Evolutionary conservation across 2,329 filamentous ascomycete genomes (phyloP).

Genomic region (Fusarium robinianum): DNA sequence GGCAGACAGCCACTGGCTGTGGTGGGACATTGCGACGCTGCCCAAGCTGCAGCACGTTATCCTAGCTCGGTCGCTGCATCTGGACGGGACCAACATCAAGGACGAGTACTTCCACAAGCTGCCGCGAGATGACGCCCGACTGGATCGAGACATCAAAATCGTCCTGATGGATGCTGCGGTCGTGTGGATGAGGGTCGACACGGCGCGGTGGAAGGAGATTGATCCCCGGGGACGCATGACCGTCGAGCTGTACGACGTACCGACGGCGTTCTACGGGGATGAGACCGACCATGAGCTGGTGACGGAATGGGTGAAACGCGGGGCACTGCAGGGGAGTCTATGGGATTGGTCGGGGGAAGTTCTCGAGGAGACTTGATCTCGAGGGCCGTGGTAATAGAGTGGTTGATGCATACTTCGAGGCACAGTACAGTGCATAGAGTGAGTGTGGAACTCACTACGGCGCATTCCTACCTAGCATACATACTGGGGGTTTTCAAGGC

Average conservation of each 20-base stretch:
- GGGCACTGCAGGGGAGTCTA: slow-evolving; percentile 47
- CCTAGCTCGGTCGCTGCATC: slow-evolving; percentile 44
- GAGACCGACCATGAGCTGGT: slow-evolving; percentile 44
- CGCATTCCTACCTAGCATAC: no score
- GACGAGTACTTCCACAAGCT: slow-evolving; percentile 46
- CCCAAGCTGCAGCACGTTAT: slow-evolving; percentile 48
- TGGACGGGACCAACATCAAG: slow-evolving; percentile 46
- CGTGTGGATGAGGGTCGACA: slow-evolving; percentile 31
- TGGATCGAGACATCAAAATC: slow-evolving; percentile 38
- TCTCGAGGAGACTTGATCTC: slow-evolving; percentile 18
- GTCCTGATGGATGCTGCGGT: slow-evolving; percentile 40
- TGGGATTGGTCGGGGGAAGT: slow-evolving; percentile 43
- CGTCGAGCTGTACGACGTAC: slow-evolving; percentile 47
- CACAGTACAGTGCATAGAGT: no score
- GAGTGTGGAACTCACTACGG: no score
- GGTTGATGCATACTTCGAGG: no score
- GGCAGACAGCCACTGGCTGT: slow-evolving; percentile 45
- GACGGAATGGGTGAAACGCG: slow-evolving; percentile 47
- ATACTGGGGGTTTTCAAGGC: no score
- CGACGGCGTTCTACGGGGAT: slow-evolving; percentile 46
- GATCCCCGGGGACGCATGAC: slow-evolving; percentile 45
- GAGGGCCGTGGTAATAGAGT: no score
- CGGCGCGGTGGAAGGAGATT: slow-evolving; percentile 40
- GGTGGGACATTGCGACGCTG: slow-evolving; percentile 46
- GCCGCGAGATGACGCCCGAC: slow-evolving; percentile 34